Conservation (phyloP, 306 rosid genomes). For the Gleditsia sinensis region DNA sequence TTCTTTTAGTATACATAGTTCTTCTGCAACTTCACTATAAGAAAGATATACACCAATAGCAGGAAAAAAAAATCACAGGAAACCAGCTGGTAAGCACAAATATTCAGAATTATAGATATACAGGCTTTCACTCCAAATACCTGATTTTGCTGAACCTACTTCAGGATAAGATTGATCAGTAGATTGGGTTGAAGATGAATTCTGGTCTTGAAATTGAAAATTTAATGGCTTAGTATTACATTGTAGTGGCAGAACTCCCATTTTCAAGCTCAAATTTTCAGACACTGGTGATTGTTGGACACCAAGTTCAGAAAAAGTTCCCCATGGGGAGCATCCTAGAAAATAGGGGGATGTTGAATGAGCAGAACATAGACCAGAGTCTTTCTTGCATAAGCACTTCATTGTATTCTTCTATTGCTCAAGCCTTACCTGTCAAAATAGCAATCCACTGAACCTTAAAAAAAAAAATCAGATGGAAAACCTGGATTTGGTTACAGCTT, state of each 20-base stretch:
- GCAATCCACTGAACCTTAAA: constrained; percentile 31
- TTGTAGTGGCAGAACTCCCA: constrained; percentile 48
- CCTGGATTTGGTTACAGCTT: constrained; percentile 21
- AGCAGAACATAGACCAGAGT: constrained; percentile 31
- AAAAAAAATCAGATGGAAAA: constrained; percentile 17
- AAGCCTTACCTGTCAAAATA: constrained; percentile 20
- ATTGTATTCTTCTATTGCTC: constrained; percentile 35
- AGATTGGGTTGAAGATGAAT: constrained; percentile 63
- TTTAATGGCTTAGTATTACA: constrained; percentile 38
- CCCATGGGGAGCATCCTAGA: constrained; percentile 37
- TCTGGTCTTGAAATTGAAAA: constrained; percentile 56
- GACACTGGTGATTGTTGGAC: constrained; percentile 49
- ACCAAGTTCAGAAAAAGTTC: constrained; percentile 38
- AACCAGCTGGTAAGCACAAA: neutral
- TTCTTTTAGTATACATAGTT: neutral
- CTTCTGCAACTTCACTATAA: neutral
- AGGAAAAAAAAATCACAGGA: neutral
- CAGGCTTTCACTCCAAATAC: constrained; percentile 26
- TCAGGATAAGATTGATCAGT: constrained; percentile 50
- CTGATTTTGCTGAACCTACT: constrained; percentile 47
- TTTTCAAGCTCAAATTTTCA: constrained; percentile 45
- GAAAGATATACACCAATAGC: constrained; percentile 1
- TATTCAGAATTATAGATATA: neutral
- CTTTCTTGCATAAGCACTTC: constrained; percentile 43
- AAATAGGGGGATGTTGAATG: constrained; percentile 29